Base-by-base conservation (phyloP, 257 asterid species). In the Jaltomata sinuosa region DNA sequence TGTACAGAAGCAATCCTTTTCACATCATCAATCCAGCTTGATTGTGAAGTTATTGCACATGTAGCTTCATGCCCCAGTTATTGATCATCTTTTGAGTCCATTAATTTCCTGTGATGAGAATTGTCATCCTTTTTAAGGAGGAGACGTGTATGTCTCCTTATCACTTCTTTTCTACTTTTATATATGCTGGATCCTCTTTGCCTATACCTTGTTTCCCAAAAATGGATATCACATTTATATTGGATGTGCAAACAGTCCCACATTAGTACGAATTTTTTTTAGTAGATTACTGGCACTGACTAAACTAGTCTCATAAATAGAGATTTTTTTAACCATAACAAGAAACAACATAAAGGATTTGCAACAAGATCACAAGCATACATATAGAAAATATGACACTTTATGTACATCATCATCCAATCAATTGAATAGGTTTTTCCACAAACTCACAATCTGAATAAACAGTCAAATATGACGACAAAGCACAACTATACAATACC, bases 341-440 rank as follows among this genome's bases (percentile, higher is more conserved):
- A 69, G 16, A 45, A 18, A 21, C 45, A 84, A 55, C 53, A 71
- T 40, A n/a, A 40, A 40, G 6, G 81, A 49, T 29, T 49, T 22
- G 59, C 59, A 47, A 53, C 40, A 76, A 47, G 38, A 47, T n/a
- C n/a, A 76, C 61, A 77, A 49, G 27, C 42, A 6, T 45, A 77
- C 14, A 8, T 8, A 19, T 27, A 47, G 81, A 76, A 67, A 77
- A 47, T 77, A 27, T 77, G 82, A 64, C 87, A 87, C 79, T 83
- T 79, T 89, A 88, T 89, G 62, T 90, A 87, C 87, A 87, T 65
- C 87, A 83, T 87, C 89, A 90, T 86, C 88, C 87, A 92, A 92
- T 87, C 74, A 91, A 84, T 87, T 77, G 67, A 88, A 89, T 88
- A 87, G 36, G 82, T 68, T 84, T 84, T 72, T 87, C 69, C 91